Evolutionary conservation across 306 rosid genomes (phyloP), one percentile per base, ranked within the genome.

Genomic region (Corylus americana): DNA sequence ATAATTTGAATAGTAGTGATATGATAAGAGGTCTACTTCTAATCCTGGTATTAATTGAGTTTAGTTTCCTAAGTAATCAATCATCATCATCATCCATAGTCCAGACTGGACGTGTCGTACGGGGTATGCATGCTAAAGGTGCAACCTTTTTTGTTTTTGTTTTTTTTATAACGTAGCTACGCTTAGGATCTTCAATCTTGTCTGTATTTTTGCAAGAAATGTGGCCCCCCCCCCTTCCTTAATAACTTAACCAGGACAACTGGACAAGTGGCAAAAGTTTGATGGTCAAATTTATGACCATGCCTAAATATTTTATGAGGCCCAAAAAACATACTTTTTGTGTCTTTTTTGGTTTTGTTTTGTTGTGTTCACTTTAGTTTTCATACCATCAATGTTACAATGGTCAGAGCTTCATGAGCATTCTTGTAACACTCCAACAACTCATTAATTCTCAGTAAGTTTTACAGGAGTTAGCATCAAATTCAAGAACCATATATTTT

Each of bases 51-150:
- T 14, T 42, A 18, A 48, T 49, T 63, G 22, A 11, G 20, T 31
- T 31, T 31, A 31, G 35, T 31, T 31, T 31, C 35, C 35, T 31
- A 31, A 31, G 35, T 31, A 31, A 31, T 31, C 10, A 76, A 70
- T 61, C 77, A 31, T 31, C 53, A 53, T 62, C 5, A 55, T 64
- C 25, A 22, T 22, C 25, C 25, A 22, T 0, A 22, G 25, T 22
- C 81, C 88, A 85, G 81, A 45, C 76, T 85, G 80, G 76, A 77
- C 27, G 70, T 54, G 44, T 77, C 51, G 70, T 35, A 55, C 76
- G 53, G 47, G 62, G 55, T 8, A 71, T 11, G 74, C 72, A 71
- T 62, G 74, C 72, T 54, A 55, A 63, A 70, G 75, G 44, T 31
- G 16, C 70, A 63, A 37, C 10, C 16, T 25, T 31, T 48, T 31